Percentiles rank a stretch among this genome's conserved stretches.
Evolutionary conservation across 768 basidiomycete species (phyloP).

Genomic region (Daedaleopsis sinensis): DNA sequence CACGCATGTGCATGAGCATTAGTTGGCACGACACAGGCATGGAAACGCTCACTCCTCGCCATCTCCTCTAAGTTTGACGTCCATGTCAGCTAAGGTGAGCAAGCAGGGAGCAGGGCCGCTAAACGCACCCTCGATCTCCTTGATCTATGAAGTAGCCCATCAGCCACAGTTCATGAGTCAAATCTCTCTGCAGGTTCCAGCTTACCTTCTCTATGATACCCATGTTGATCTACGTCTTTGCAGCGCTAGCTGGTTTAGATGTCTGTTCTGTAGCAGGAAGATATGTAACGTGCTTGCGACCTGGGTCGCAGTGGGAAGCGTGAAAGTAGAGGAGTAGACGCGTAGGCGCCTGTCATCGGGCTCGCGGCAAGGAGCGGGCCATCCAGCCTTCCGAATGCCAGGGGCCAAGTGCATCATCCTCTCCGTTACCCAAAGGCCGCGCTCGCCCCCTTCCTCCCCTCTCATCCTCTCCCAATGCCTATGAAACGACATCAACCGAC

Average conservation of each 20-base stretch:
- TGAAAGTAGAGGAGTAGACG: conserved; percentile 4
- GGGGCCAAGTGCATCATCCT: conserved; percentile 1
- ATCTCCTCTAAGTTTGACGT: conserved; percentile 78
- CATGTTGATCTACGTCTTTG: conserved; percentile 2
- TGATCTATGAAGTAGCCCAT: conserved; percentile 60
- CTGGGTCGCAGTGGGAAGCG: background rate
- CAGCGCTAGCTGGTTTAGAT: background rate
- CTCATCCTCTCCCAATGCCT: conserved; percentile 12
- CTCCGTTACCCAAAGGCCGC: too few species aligned
- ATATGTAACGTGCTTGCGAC: background rate
- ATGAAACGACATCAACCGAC: conserved; percentile 68
- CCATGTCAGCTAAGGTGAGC: background rate
- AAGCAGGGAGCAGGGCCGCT: background rate
- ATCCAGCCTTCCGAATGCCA: too few species aligned
- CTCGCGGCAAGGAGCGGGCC: background rate
- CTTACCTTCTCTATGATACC: conserved; percentile 17
- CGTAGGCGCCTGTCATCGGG: background rate
- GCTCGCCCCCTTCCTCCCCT: conserved; percentile 4
- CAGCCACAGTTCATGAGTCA: background rate
- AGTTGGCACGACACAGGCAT: conserved; percentile 1
- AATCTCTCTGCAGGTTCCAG: background rate
- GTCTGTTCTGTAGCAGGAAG: background rate
- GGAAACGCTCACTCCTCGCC: conserved; percentile 77
- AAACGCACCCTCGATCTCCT: conserved; percentile 88
- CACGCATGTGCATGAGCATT: background rate